A percentile compares a stretch with the other conserved stretches of the same genome.
phyloP scores from a whole-genome alignment of 306 rosid genomes.

The Oxytropis ochrocephala region DNA sequence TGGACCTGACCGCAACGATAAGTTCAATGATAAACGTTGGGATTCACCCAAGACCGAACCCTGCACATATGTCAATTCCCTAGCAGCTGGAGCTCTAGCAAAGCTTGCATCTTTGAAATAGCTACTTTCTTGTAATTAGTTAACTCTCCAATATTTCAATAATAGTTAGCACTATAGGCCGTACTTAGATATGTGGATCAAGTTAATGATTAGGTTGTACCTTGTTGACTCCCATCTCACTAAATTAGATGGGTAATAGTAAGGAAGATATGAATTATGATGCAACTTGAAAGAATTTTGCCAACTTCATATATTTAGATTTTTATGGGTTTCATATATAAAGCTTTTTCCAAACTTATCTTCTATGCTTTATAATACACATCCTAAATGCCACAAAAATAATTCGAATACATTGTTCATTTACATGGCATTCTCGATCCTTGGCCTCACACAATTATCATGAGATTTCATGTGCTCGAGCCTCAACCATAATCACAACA shows the following conservation, averaged over 20 bases:
- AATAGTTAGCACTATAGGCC: not conserved
- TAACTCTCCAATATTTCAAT: not conserved
- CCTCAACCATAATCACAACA: too few relatives aligned
- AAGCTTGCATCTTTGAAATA: constrained; percentile 43
- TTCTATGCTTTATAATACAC: too few relatives aligned
- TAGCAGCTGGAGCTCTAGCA: constrained; percentile 67
- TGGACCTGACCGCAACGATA: constrained; percentile 61
- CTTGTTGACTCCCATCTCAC: too few relatives aligned
- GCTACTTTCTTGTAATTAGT: not conserved
- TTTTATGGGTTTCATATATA: too few relatives aligned
- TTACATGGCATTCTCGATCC: too few relatives aligned
- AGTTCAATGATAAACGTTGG: constrained; percentile 65
- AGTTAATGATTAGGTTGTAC: too few relatives aligned
- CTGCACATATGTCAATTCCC: constrained; percentile 76
- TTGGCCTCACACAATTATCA: too few relatives aligned
- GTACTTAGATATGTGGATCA: too few relatives aligned
- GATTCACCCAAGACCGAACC: constrained; percentile 71
- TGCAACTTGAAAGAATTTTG: not conserved
- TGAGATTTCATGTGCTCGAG: too few relatives aligned
- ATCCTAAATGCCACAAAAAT: too few relatives aligned
- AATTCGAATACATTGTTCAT: too few relatives aligned
- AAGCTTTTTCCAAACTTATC: too few relatives aligned
- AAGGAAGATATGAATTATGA: not conserved
- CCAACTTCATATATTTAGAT: not conserved
- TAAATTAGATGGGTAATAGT: not conserved